Conservation (phyloP, 2,329 filamentous ascomycete species). For the Zasmidium citrigriseum region DNA sequence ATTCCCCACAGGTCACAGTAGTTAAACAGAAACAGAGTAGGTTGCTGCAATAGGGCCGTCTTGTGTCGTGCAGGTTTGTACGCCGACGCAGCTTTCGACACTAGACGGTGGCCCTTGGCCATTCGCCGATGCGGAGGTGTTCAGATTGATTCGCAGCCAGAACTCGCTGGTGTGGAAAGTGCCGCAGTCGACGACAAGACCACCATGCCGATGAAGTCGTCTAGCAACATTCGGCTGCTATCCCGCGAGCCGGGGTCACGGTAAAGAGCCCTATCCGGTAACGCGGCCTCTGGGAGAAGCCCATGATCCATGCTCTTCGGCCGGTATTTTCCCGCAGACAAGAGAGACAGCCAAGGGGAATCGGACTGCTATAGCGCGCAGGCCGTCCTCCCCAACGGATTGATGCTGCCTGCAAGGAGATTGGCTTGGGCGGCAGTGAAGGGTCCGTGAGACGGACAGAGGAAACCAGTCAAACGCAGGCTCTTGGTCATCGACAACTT, state of each 20-base stretch:
- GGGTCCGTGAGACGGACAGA: neutral
- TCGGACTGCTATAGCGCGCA: slow-evolving; percentile 2
- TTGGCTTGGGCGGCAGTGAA: neutral
- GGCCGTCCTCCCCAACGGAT: slow-evolving; percentile 4
- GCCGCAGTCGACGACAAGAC: neutral
- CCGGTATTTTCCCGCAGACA: slow-evolving; percentile 4
- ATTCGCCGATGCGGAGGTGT: slow-evolving; percentile 2
- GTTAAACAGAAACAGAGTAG: too few species aligned
- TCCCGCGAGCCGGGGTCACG: neutral
- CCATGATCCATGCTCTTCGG: neutral
- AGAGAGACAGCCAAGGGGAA: slow-evolving; percentile 2
- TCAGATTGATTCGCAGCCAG: neutral
- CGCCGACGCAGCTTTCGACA: neutral
- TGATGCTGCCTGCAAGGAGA: slow-evolving; percentile 2
- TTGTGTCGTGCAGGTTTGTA: neutral
- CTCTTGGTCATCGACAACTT: slow-evolving; percentile 15
- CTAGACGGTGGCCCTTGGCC: neutral
- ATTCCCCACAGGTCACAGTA: too few species aligned
- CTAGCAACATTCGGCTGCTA: neutral
- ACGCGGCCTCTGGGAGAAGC: slow-evolving; percentile 1
- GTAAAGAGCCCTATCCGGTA: neutral
- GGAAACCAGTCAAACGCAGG: slow-evolving; percentile 13
- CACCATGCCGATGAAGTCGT: neutral
- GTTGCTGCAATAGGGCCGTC: too few species aligned
- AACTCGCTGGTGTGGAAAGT: neutral